Base-by-base conservation (phyloP, 2,329 filamentous ascomycete genomes). In the Hypomyces perniciosus region DNA sequence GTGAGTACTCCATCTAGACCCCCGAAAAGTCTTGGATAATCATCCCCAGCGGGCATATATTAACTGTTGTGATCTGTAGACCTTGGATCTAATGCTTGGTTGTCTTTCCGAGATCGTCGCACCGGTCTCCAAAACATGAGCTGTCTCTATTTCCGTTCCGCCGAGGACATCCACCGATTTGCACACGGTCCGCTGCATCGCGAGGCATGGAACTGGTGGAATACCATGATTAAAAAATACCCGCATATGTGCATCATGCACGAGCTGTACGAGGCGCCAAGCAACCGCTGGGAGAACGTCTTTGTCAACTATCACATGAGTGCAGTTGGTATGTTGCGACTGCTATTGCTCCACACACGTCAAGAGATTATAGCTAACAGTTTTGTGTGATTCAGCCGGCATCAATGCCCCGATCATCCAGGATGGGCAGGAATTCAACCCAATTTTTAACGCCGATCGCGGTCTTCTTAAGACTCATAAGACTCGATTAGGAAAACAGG, bases 161-260 rank as follows among this genome's bases (percentile, higher is more conserved):
- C 70, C 27, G 72, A 72, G 30, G 69, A 68, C 3, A 59, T 79
- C 8, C 70, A 78, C 57, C 61, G 59, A 8, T 79, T 74, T 53
- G 74, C 76, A 3, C 70, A 76, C 48, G 65, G 65, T 27, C 54
- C 63, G 5, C 46, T 69, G 2, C 76, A 79, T 57, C 66, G 69
- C 12, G 61, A 67, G 13, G 71, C 57, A 1, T 75, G 73, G 74
- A 66, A 71, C 39, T 79, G 73, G 72, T 78, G 69, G 51, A 53
- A 50, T 28, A 50, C 8, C 61, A 67, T 70, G 48, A 61, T 59
- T 44, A 62, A 60, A 39, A 51, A 67, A 7, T 50, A 67, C 42
- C 57, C 59, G 26, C 65, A 75, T 55, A 50, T 78, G 26, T 65
- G 65, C 5, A 75, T 78, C 54, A 76, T 66, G 54, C 76, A 80